These are phyloP conservation scores for Phyllosticta citrichinensis DNA, from an alignment of 2,329 filamentous ascomycete genomes.

Conservation along the genomic window DNA sequence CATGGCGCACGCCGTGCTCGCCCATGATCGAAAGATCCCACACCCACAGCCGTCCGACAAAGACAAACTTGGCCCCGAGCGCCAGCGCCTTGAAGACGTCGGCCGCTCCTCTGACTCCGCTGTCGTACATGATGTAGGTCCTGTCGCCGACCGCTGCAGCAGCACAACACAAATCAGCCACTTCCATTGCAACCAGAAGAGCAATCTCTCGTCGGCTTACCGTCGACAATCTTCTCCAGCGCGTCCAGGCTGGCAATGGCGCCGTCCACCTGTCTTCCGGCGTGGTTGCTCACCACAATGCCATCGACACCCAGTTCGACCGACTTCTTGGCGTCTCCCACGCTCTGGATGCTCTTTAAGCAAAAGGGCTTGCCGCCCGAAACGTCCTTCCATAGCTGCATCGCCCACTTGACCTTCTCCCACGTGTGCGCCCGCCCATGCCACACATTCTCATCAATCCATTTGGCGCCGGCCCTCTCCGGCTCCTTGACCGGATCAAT, in stretches of 20 bases:
- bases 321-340: constrained; percentile 51
- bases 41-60: constrained; percentile 51
- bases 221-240: constrained; percentile 47
- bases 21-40: constrained; percentile 52
- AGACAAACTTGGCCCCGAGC: constrained; percentile 52
- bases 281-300: constrained; percentile 62
- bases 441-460: constrained; percentile 54
- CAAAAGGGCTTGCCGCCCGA: constrained; percentile 48
- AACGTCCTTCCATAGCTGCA: constrained; percentile 46
- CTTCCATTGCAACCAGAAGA: not conserved
- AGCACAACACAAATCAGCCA: constrained; percentile 2
- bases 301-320: constrained; percentile 53
- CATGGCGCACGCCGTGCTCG: constrained; percentile 50
- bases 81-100: constrained; percentile 54
- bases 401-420: constrained; percentile 57
- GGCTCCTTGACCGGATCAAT: constrained; percentile 45
- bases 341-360: constrained; percentile 62
- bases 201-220: constrained; percentile 18
- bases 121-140: constrained; percentile 50
- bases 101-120: constrained; percentile 45
- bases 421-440: constrained; percentile 54
- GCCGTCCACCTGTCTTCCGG: constrained; percentile 55
- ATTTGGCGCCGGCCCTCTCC: constrained; percentile 47
- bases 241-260: constrained; percentile 50
- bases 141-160: constrained; percentile 37